Conservation (phyloP, 441 rosid genomes). For the Bruguiera hainesii region DNA sequence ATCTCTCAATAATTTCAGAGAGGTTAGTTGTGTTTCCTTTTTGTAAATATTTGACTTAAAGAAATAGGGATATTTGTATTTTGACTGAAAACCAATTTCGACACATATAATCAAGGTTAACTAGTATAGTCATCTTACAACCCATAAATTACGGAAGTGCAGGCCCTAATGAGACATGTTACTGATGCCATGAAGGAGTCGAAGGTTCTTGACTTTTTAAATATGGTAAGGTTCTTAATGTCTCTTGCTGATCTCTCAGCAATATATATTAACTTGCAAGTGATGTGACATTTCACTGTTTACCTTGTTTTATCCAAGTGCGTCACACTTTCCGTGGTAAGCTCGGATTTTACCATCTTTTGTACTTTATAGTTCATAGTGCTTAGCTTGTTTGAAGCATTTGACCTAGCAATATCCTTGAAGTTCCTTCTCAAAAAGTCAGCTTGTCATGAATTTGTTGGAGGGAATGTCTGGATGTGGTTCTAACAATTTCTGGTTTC, state of each 20-base stretch:
- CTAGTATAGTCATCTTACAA: constrained; percentile 11
- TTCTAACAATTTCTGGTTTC: background rate
- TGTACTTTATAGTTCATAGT: background rate
- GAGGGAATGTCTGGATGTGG: background rate
- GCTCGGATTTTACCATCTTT: background rate
- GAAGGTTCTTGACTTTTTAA: constrained; percentile 62
- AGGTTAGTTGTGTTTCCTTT: constrained; percentile 32
- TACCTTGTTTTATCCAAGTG: background rate
- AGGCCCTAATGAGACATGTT: constrained; percentile 66
- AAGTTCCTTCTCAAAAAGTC: background rate
- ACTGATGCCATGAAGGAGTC: constrained; percentile 88
- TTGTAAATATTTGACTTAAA: background rate
- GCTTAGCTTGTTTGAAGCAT: background rate
- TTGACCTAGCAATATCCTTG: constrained; percentile 3
- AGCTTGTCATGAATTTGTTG: background rate
- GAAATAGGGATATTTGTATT: background rate
- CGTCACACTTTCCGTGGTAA: background rate
- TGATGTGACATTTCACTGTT: background rate
- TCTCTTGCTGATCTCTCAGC: background rate
- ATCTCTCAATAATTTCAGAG: constrained; percentile 73
- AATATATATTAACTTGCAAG: background rate
- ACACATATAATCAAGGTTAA: background rate
- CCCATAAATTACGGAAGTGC: constrained; percentile 21
- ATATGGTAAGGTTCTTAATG: constrained; percentile 42
- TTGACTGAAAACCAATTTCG: background rate